Percentiles rank a stretch among this genome's conserved stretches.
phyloP scores from a whole-genome alignment of 306 rosid genomes.

The Dryas drummondii region DNA sequence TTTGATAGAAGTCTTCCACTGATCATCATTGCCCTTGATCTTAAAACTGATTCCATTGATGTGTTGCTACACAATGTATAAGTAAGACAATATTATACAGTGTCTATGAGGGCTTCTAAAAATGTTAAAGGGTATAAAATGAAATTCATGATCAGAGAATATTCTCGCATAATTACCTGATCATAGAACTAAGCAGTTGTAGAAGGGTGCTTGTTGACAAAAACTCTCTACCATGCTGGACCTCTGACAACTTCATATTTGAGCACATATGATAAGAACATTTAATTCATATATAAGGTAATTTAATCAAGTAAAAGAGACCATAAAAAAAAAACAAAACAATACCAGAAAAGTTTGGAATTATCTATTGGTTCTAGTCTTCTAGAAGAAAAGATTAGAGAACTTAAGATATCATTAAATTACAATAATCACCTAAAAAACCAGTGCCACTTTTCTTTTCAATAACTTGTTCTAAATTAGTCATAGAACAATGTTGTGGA shows the following conservation, averaged over 20 bases:
- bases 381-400: not conserved
- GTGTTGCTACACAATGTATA: conserved; percentile 44
- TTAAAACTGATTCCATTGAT: conserved; percentile 57
- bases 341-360: not conserved
- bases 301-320: conserved; percentile 8
- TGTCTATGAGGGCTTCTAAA: not conserved
- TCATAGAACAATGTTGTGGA: not conserved
- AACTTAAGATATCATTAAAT: not conserved
- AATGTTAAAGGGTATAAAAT: not conserved
- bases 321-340: not conserved
- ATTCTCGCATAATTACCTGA: conserved; percentile 50
- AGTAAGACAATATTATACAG: not conserved
- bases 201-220: conserved; percentile 65
- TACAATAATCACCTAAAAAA: not conserved
- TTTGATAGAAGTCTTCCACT: conserved; percentile 77
- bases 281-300: not conserved
- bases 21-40: conserved; percentile 82
- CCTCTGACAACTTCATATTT: conserved; percentile 68
- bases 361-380: not conserved
- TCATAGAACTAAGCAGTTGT: conserved; percentile 69
- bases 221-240: conserved; percentile 74
- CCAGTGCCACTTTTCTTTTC: not conserved
- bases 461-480: not conserved
- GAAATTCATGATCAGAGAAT: not conserved
- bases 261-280: conserved; percentile 22